Evolutionary conservation across 2,329 filamentous ascomycete genomes (phyloP), one percentile per base, ranked within the genome.

Genomic region (Penicillium sp.): DNA sequence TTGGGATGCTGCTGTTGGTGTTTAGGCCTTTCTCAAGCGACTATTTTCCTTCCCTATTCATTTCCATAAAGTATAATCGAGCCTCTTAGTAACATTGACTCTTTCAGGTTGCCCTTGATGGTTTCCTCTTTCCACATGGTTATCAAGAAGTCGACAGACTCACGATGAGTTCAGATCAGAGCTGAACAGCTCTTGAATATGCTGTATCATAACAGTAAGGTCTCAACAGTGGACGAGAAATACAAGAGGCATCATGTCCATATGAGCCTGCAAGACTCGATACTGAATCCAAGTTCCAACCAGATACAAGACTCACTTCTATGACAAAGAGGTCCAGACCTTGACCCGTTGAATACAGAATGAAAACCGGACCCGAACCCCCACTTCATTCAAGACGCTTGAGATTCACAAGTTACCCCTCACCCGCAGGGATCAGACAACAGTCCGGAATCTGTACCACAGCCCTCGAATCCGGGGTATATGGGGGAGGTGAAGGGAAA

Each of bases 1-100:
- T 60, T 22, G 52, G 53, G 58, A 52, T 58, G 54, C 43, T 60
- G 55, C 56, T 64, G 35, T 51, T 52, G 42, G 55, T 38, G 58
- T 46, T 61, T 49, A 47, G 50, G 50, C 58, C 58, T 52, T 56
- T 55, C 39, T 26, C 26, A 32, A 24, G n/a, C 9, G 10, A 20
- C 5, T 18, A 22, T 31, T 22, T 18, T 39, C 24, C 7, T 55
- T 11, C 22, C 22, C 13, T 34, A 14, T 44, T 56, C 40, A 18
- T 39, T 37, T 56, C 26, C 18, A 34, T 22, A 34, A 37, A 32
- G 22, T 29, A 22, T 46, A 31, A 26, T 40, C 24, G 18, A 56
- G 20, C 40, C 29, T 14, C 14, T 39, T n/a, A 4, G 40, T 45
- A 18, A 29, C 29, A 40, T 39, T 13, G 14, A 16, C 53, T 35